Evolutionary conservation across 169 alveolate species (phyloP), one percentile per base, ranked within the genome.

Genomic region (Eimeria tenella): DNA sequence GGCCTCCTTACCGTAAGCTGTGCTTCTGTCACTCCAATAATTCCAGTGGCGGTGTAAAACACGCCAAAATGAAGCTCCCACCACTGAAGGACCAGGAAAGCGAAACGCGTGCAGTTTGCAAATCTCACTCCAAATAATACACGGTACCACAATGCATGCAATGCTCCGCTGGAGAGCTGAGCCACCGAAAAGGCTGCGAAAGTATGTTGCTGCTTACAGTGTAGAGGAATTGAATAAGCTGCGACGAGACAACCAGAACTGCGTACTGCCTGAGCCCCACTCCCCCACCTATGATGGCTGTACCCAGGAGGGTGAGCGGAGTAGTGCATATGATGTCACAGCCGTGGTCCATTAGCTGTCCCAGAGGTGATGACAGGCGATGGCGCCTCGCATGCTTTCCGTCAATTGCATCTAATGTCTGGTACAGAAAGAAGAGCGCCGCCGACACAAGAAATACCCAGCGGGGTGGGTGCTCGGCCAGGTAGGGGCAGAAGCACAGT

Each of bases 381-480:
- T 98, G 96, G 68, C 98, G 95, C 68, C 99, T 94, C 60, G 99
- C 99, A 53, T 98, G 98, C 87, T 98, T 98, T 31, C 99, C 99
- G 90, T 98, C 99, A 23, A 97, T 94, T 7, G 98, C 98, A 94
- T 98, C 99, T n/a, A 97, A 93, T 6, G 98, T 97, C 93, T 97
- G 96, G 52, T 79, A 81, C 23, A 91, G 74, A 63, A 91, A 91
- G 60, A 91, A 79, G 86, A 91, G 68, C 11, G 82, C 56, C 21
- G 95, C 95, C 5, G 75, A 68, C 5, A 65, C 84, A 4, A 91
- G 60, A 81, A 31, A 81, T 3, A 91, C 95, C 95, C 95, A 91
- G 58, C 77, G 92, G 19, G 95, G 95, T 6, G 95, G 91, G 21
- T 10, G 68, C 62, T 91, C 95, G 1, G 87, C 79, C 55, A 91